Percentiles rank a stretch among this genome's conserved stretches.
Conservation (phyloP, 441 rosid species). For the Erodium moschatum region DNA sequence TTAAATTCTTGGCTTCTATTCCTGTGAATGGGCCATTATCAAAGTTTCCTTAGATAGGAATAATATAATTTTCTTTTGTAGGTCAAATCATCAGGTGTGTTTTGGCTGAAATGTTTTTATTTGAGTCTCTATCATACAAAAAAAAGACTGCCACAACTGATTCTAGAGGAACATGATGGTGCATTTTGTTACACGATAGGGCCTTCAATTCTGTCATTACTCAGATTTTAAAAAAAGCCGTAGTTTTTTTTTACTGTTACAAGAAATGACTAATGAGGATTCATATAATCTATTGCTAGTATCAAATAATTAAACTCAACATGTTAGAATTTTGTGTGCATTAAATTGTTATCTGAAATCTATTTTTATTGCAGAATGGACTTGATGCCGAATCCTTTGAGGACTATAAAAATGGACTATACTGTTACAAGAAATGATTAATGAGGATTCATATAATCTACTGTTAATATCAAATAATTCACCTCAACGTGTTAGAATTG, state of each 20-base stretch:
- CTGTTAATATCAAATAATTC: background rate
- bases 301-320: background rate
- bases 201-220: background rate
- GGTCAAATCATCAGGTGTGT: background rate
- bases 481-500: background rate
- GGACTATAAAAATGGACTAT: constrained; percentile 63
- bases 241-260: no score
- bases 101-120: background rate
- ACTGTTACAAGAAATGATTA: background rate
- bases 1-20: background rate
- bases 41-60: background rate
- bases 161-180: background rate
- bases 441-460: background rate
- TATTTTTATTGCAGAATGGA: constrained; percentile 40
- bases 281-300: background rate
- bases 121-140: background rate
- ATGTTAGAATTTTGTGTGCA: background rate
- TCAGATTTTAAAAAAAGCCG: background rate
- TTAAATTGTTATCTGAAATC: background rate
- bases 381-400: constrained; percentile 71
- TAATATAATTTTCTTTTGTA: background rate
- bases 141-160: no score
- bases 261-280: background rate
- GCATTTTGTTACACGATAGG: background rate
- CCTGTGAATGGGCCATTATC: background rate